Evolutionary conservation across 345 rosid genomes (phyloP).

Genomic region (Balakata baccata): DNA sequence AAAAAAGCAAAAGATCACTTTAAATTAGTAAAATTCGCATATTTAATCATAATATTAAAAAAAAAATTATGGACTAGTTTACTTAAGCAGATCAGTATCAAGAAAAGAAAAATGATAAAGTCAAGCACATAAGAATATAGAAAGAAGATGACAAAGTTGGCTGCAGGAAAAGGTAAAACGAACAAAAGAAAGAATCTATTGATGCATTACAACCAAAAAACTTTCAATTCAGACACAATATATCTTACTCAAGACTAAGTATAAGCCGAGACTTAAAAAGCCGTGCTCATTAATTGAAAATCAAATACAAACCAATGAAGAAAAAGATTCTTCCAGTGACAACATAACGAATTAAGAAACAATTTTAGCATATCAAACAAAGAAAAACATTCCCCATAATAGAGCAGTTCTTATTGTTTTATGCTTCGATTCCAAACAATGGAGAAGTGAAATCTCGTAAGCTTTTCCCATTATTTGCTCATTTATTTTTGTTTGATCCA

Average conservation of each 20-base stretch:
- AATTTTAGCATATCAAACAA: not conserved
- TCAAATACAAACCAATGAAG: not conserved
- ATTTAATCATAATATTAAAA: not conserved
- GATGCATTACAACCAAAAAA: not conserved
- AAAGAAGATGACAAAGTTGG: not conserved
- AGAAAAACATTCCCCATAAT: not conserved
- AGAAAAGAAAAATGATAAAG: not conserved
- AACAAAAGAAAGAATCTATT: not conserved
- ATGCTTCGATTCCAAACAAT: not conserved
- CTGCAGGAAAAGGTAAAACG: not conserved
- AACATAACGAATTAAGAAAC: not conserved
- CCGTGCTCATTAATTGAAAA: not conserved
- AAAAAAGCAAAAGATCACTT: slow-evolving; percentile 7
- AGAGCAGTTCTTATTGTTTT: not conserved
- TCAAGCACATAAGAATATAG: not conserved
- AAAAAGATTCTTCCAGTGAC: not conserved
- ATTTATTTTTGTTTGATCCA: not conserved
- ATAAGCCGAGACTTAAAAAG: not conserved
- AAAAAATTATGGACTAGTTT: not conserved
- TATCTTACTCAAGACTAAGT: not conserved
- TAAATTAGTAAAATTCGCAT: slow-evolving; percentile 5
- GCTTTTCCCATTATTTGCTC: not conserved
- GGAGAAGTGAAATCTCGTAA: not conserved
- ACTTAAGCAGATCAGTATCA: not conserved
- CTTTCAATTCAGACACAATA: not conserved